Conservation (phyloP, 2,329 filamentous ascomycete genomes). For the Penicillium sp. region DNA sequence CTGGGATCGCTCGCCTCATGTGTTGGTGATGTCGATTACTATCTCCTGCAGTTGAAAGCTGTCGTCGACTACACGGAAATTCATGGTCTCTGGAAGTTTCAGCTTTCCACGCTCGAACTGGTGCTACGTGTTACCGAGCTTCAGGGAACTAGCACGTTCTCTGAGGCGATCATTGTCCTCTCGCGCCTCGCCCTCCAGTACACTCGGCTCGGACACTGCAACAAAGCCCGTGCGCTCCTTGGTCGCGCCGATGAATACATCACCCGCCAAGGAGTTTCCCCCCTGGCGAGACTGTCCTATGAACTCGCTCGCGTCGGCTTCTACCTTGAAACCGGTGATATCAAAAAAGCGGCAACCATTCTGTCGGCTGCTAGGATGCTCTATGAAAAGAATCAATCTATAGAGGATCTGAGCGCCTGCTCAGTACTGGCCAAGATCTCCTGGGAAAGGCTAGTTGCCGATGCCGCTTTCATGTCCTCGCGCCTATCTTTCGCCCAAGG, state of each 20-base stretch:
- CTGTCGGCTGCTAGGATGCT: conserved; percentile 34
- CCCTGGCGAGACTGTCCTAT: conserved; percentile 59
- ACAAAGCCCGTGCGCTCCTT: conserved; percentile 63
- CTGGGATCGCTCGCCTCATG: conserved; percentile 47
- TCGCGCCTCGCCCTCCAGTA: conserved; percentile 60
- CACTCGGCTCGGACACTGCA: conserved; percentile 64
- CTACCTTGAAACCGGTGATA: conserved; percentile 68
- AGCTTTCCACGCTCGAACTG: conserved; percentile 56
- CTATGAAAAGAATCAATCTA: conserved; percentile 39
- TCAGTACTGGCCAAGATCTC: conserved; percentile 47
- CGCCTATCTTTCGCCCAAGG: conserved; percentile 65
- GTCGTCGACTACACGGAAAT: conserved; percentile 63
- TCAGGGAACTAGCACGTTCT: conserved; percentile 40
- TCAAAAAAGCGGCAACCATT: conserved; percentile 60
- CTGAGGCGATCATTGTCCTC: conserved; percentile 48
- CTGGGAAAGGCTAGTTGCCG: conserved; percentile 60
- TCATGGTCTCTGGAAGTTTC: conserved; percentile 58
- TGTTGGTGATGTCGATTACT: conserved; percentile 57
- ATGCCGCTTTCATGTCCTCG: conserved; percentile 69
- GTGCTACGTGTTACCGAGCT: conserved; percentile 55
- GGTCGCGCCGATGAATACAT: conserved; percentile 61
- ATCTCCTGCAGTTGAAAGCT: conserved; percentile 58
- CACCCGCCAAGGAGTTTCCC: conserved; percentile 45
- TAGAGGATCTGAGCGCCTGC: conserved; percentile 37
- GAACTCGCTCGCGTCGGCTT: conserved; percentile 78